Conservation (phyloP, 1,284 basidiomycete genomes). For the Ustilago xerochloae region DNA sequence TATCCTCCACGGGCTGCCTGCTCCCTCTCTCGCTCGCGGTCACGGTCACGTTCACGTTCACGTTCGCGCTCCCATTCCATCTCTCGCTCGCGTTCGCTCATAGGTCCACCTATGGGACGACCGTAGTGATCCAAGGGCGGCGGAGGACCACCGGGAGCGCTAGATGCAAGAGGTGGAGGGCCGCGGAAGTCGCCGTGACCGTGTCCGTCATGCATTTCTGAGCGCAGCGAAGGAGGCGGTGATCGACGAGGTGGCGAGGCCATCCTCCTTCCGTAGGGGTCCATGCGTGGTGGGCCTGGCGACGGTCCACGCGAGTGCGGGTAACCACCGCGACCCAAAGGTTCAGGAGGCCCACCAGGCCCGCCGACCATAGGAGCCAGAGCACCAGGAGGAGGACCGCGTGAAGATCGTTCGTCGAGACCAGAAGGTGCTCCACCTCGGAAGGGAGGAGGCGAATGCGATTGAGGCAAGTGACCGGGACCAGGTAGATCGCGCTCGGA, state of each 20-base stretch:
- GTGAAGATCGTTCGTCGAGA: constrained; percentile 50
- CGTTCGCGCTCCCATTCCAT: constrained; percentile 51
- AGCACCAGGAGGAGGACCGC: constrained; percentile 39
- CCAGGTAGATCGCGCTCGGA: constrained; percentile 54
- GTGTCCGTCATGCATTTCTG: constrained; percentile 34
- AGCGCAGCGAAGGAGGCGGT: constrained; percentile 35
- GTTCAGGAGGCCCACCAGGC: constrained; percentile 27
- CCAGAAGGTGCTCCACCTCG: constrained; percentile 47
- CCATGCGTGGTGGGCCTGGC: constrained; percentile 37
- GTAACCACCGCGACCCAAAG: constrained; percentile 32
- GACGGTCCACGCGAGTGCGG: constrained; percentile 47
- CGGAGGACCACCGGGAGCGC: constrained; percentile 33
- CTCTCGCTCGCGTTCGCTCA: constrained; percentile 51
- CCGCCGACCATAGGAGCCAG: constrained; percentile 42
- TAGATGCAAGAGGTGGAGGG: constrained; percentile 22
- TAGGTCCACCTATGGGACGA: constrained; percentile 35
- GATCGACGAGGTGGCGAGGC: constrained; percentile 46
- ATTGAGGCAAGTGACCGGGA: constrained; percentile 43
- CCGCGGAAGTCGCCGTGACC: constrained; percentile 41
- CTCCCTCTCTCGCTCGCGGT: constrained; percentile 47
- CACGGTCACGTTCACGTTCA: too few relatives aligned
- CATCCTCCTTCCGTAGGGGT: constrained; percentile 42
- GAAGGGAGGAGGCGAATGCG: constrained; percentile 54
- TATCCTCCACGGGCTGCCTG: constrained; percentile 37
- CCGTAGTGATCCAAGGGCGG: constrained; percentile 47